Base-by-base conservation (phyloP, 2,329 filamentous ascomycete species). In the Claviceps pazoutovae region DNA sequence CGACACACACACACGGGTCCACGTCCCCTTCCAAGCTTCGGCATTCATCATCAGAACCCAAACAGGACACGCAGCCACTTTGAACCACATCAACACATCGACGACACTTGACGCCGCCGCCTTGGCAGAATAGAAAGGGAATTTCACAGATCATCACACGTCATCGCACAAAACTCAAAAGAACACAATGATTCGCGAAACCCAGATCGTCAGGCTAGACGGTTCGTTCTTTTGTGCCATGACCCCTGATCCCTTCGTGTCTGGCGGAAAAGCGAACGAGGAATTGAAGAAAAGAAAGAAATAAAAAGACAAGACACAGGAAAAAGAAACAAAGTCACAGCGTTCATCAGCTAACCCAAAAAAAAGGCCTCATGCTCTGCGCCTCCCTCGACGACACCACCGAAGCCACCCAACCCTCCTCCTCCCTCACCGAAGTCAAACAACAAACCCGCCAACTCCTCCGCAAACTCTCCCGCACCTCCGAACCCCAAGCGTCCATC, bases 121-220 rank as follows among this genome's bases (percentile, higher is more conserved):
- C 26, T 42, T 41, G 5, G n/a, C 8, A 13, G 39, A 13, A 30
- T 9, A 19, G 17, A 19, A 42, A 17, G 4, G 39, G n/a, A 8
- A 11, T 21, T 42, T 42, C 17, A 19, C 7, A 30, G 26, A 30
- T 9, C 8, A 9, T 30, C 8, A 30, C 8, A 30, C 26, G 17
- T 13, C 9, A 19, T 21, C 21, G 19, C 19, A 44, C 11, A 11
- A 19, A 13, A 14, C 4, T 43, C 19, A 23, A 14, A 3, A 19
- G 5, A 44, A 42, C 58, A 67, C 59, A 26, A 93, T 91, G 89
- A 91, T 95, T 63, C 82, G 80, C 68, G 93, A 90, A 62, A 98
- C 91, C 50, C 88, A 95, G 72, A 95, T 98, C 72, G 85, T 88
- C 58, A 80, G 93, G 69, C 79, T 97, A 49, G 93, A 97, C 71